Evolutionary conservation across 129 eudicot genomes (phyloP), one percentile per base, ranked within the genome.

Genomic region (Pseudognaphalium luteoalbum): DNA sequence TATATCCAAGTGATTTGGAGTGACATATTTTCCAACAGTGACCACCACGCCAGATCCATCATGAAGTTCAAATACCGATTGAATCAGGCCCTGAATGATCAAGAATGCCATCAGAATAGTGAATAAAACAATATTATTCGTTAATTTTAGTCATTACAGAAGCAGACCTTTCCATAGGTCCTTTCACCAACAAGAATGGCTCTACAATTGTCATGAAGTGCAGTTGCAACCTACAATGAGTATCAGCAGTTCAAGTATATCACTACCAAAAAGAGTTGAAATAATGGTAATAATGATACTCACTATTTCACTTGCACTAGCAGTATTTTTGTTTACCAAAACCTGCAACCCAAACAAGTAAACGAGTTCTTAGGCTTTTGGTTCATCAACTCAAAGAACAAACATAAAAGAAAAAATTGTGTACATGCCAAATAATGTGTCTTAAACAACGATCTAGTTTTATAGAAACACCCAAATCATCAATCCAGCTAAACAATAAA

Each of bases 31-130:
- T 73, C 97, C 98, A 22, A 93, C 85, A 44, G 98, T 93, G 50
- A 93, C 96, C 71, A 87, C 98, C 66, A 93, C 86, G 2, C 98
- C 98, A n/a, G 98, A 93, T 75, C 98, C 98, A 85, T 93, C 98
- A 71, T 78, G 89, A 42, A 93, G 98, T 83, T 93, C 98, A 77
- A 88, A 93, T 14, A 90, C 97, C 4, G 98, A 93, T 71, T 90
- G 98, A 72, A 93, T 93, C 72, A 90, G 62, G 41, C 96, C 97
- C 97, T 90, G 82, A 47, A 78, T 28, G 35, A 44, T 76, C 71
- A 60, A 41, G 42, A 66, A 80, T 42, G 47, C 25, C 50, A 70
- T 77, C 81, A 68, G 56, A 60, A 22, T n/a, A 34, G 9, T 22
- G 41, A 63, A 25, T 4, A 63, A 19, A 65, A 11, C 22, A 63